Conservation (phyloP, 768 basidiomycete genomes). For the Tylopilus vinaceipallidus region DNA sequence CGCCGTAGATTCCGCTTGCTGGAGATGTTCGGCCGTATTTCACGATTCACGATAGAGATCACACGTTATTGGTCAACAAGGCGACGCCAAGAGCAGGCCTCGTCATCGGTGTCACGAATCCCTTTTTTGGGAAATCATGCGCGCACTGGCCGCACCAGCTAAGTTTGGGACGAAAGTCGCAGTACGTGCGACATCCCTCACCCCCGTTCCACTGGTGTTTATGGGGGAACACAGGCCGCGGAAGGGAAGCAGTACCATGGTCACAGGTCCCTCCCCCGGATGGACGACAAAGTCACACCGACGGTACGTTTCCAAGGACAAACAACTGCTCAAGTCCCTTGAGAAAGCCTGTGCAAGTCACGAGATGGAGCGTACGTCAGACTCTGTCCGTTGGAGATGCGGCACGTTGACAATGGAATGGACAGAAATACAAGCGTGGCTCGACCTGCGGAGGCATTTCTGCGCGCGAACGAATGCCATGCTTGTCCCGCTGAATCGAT, state of each 20-base stretch:
- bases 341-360: conserved; percentile 57
- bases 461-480: conserved; percentile 81
- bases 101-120: conserved; percentile 85
- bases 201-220: background rate
- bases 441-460: conserved; percentile 76
- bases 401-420: background rate
- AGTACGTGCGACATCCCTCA: conserved; percentile 35
- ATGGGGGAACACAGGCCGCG: background rate
- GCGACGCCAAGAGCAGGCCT: conserved; percentile 77
- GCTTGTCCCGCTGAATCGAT: conserved; percentile 86
- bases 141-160: conserved; percentile 85
- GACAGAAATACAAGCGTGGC: conserved; percentile 60
- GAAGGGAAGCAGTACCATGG: conserved; percentile 4
- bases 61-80: conserved; percentile 70
- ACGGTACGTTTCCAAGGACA: conserved; percentile 84
- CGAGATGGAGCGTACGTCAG: conserved; percentile 49
- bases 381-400: background rate
- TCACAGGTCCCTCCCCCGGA: conserved; percentile 58
- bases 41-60: conserved; percentile 94
- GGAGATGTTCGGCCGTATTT: conserved; percentile 92
- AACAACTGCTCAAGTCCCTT: conserved; percentile 64
- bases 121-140: conserved; percentile 77
- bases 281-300: conserved; percentile 81
- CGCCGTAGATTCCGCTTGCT: conserved; percentile 69
- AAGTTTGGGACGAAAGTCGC: conserved; percentile 54